A percentile compares a stretch with the other conserved stretches of the same genome.
Evolutionary conservation across 495 filamentous ascomycete genomes (phyloP).

Genomic region (Cairneyella variabilis): DNA sequence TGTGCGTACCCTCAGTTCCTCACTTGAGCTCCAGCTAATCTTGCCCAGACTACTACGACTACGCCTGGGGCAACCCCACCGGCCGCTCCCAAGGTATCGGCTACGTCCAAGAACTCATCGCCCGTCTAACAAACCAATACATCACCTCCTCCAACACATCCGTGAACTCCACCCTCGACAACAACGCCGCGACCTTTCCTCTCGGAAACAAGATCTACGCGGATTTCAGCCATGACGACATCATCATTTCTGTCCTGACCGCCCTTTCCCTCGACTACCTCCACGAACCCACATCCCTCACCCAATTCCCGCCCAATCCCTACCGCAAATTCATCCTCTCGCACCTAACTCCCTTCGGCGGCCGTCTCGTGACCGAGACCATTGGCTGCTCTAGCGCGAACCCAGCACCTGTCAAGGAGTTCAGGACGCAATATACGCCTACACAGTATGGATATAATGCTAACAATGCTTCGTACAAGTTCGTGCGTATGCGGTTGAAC

Average conservation of each 20-base stretch:
- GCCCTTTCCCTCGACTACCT: constrained; percentile 41
- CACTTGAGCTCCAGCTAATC: not conserved
- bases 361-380: constrained; percentile 35
- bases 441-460: constrained; percentile 34
- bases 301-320: constrained; percentile 31
- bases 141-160: constrained; percentile 32
- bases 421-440: constrained; percentile 30
- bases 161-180: constrained; percentile 40
- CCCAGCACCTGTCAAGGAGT: constrained; percentile 24
- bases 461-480: constrained; percentile 34
- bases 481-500: constrained; percentile 38
- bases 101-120: constrained; percentile 38
- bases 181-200: constrained; percentile 35
- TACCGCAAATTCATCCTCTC: constrained; percentile 33
- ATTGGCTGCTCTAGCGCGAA: constrained; percentile 31
- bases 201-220: constrained; percentile 42
- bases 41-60: constrained; percentile 34
- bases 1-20: constrained; percentile 17
- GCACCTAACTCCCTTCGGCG: constrained; percentile 35
- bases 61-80: constrained; percentile 35
- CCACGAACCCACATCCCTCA: constrained; percentile 29
- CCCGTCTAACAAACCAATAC: constrained; percentile 32
- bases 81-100: constrained; percentile 38
- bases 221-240: constrained; percentile 46
- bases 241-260: constrained; percentile 41